phyloP scores from a whole-genome alignment of 805 yeast species.

The Barnettozyma pratensis region DNA sequence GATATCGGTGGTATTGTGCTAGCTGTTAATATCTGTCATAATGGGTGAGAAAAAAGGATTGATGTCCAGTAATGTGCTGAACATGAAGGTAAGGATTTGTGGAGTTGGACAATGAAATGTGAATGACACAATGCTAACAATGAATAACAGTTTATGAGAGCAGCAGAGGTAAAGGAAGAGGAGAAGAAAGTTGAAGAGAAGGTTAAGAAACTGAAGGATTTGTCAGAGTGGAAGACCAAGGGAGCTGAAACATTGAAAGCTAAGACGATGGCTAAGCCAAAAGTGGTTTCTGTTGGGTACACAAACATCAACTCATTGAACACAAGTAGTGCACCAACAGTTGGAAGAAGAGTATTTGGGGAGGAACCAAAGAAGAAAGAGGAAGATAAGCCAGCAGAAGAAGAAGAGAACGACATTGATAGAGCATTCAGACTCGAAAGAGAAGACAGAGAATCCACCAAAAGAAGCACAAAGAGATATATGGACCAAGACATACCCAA shows the following conservation, averaged over 20 bases:
- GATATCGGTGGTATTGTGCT: neutral
- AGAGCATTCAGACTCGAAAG: conserved; percentile 9
- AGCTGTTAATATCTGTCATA: neutral
- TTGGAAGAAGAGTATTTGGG: conserved; percentile 28
- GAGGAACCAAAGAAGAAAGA: conserved; percentile 16
- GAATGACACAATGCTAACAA: neutral
- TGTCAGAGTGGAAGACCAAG: conserved; percentile 28
- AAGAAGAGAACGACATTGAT: conserved; percentile 11
- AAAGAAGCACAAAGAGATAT: conserved; percentile 5
- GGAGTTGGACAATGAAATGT: neutral
- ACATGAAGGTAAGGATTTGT: conserved; percentile 47
- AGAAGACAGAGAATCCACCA: conserved; percentile 11
- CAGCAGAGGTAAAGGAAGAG: conserved; percentile 34
- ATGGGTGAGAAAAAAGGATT: conserved; percentile 17
- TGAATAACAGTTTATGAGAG: conserved; percentile 44
- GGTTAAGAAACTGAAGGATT: conserved; percentile 38
- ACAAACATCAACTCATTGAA: conserved; percentile 32
- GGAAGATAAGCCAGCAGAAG: conserved; percentile 2
- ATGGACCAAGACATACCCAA: conserved; percentile 10
- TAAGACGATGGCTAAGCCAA: conserved; percentile 24
- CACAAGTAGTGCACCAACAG: conserved; percentile 9
- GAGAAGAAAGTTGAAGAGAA: conserved; percentile 30
- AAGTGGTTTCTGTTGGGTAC: conserved; percentile 35
- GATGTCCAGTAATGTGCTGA: conserved; percentile 67
- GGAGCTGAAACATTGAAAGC: conserved; percentile 25